Evolutionary conservation across 371 early-diverging fungal species (phyloP), one percentile per base, ranked within the genome.

Genomic region (Apophysomyces variabilis): DNA sequence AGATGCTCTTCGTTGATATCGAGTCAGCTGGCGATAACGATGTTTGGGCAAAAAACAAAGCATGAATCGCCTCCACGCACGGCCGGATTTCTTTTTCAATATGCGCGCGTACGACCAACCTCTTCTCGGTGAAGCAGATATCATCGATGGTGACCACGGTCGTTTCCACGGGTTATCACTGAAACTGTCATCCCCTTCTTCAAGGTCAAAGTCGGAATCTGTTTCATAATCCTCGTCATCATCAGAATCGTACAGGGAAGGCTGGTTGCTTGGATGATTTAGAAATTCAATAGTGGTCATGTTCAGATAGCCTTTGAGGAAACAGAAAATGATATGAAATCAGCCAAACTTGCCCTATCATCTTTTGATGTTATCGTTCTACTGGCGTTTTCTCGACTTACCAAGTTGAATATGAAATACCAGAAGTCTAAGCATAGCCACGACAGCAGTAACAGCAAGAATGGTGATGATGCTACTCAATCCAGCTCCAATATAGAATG

Each of bases 251-350:
- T 67, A 63, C 44, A 67, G 50, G 0, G 54, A 13, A 13, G 68
- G 63, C 11, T 58, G 70, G 50, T 65, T 43, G 7, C 57, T 50
- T 7, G 73, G 63, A 32, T 62, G 74, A 63, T 69, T 78, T 12
- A 80, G 66, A 41, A 79, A 86, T 58, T 88, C 86, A 6, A 84
- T 75, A 0, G 88, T 88, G 1, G 86, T 85, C 60, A 80, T 75
- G 21, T 79, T 73, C 44, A 81, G 36, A 16, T 57, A 72, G 16
- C 66, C 83, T 77, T 26, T 26, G 32, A 26, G 66, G 3, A 36
- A 37, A 50, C 38, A 45, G 39, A n/a, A 43, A 37, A 43, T 50
- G 62, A 43, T 41, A 26, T 26, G 3, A 26, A 26, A 26, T 26
- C 32, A 26, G 32, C 3, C 32, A 26, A 3, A 3, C 32, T 3